A percentile compares a stretch with the other conserved stretches of the same genome.
phyloP scores from a whole-genome alignment of 2,329 filamentous ascomycete species.

The Rhynchosporium graminicola region DNA sequence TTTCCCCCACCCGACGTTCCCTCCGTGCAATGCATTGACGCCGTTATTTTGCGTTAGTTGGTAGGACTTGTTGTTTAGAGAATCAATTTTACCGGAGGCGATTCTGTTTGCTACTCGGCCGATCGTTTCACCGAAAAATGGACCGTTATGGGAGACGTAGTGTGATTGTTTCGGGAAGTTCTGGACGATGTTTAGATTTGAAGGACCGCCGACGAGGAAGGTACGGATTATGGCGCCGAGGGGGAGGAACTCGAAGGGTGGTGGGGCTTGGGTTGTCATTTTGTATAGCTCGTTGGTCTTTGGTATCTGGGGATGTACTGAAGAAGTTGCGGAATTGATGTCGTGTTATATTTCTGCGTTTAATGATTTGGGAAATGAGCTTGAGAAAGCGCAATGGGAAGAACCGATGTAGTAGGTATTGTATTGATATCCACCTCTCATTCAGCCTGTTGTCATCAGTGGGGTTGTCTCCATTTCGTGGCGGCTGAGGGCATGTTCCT shows the following conservation, averaged over 20 bases:
- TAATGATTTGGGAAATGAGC: background rate
- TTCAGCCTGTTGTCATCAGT: conserved; percentile 9
- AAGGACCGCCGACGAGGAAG: conserved; percentile 71
- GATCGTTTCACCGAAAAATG: conserved; percentile 92
- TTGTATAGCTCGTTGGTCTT: background rate
- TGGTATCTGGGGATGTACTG: background rate
- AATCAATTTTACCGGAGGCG: conserved; percentile 66
- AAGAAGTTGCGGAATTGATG: background rate
- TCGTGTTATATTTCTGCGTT: background rate
- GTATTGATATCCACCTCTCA: conserved; percentile 2
- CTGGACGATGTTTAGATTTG: conserved; percentile 93
- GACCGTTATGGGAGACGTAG: conserved; percentile 73
- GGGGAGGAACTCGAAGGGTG: conserved; percentile 65
- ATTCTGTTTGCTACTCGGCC: conserved; percentile 84
- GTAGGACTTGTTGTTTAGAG: conserved; percentile 72
- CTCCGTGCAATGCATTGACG: conserved; percentile 74
- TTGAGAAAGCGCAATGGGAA: background rate
- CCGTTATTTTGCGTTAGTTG: conserved; percentile 74
- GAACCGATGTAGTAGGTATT: background rate
- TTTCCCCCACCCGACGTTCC: conserved; percentile 78
- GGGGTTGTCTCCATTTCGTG: background rate
- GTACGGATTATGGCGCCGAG: conserved; percentile 80
- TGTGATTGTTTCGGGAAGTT: conserved; percentile 75
- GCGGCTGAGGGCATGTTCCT: conserved; percentile 1
- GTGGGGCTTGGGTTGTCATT: conserved; percentile 13